Conservation (phyloP, 73 alveolate genomes). For the Uronychia setigera region DNA sequence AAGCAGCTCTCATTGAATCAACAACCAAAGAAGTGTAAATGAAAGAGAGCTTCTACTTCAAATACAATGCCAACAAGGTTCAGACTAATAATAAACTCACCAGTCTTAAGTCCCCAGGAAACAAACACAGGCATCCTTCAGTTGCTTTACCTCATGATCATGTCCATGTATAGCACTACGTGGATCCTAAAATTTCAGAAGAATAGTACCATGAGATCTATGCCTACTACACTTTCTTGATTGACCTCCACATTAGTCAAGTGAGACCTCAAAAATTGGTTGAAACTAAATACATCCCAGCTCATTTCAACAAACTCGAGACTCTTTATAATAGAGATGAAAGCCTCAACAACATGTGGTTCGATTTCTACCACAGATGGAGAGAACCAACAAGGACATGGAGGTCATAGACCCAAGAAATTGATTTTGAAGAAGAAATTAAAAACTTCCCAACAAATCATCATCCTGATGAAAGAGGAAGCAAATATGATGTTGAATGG, state of each 20-base stretch:
- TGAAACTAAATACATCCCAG: slow-evolving; percentile 59
- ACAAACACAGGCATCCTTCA: slow-evolving; percentile 47
- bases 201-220: slow-evolving; percentile 53
- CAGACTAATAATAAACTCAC: slow-evolving; percentile 29
- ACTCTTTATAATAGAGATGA: slow-evolving; percentile 5
- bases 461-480: slow-evolving; percentile 75
- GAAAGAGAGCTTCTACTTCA: slow-evolving; percentile 45
- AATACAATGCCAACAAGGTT: slow-evolving; percentile 46
- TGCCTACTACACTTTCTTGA: slow-evolving; percentile 59
- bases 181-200: slow-evolving; percentile 48
- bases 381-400: slow-evolving; percentile 76
- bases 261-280: slow-evolving; percentile 51
- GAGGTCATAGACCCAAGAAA: slow-evolving; percentile 68
- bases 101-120: slow-evolving; percentile 68
- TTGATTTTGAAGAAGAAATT: slow-evolving; percentile 42
- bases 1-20: slow-evolving; percentile 24
- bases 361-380: slow-evolving; percentile 73
- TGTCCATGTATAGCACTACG: slow-evolving; percentile 53
- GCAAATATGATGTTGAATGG: slow-evolving; percentile 82
- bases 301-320: slow-evolving; percentile 53
- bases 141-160: slow-evolving; percentile 63
- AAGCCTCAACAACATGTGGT: slow-evolving; percentile 49
- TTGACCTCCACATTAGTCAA: slow-evolving; percentile 65
- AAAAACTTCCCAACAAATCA: slow-evolving; percentile 45
- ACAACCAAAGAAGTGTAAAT: slow-evolving; percentile 32